These are phyloP conservation scores for Aspergillus egyptiacus DNA, from an alignment of 495 filamentous ascomycete genomes.

Conservation along the genomic window DNA sequence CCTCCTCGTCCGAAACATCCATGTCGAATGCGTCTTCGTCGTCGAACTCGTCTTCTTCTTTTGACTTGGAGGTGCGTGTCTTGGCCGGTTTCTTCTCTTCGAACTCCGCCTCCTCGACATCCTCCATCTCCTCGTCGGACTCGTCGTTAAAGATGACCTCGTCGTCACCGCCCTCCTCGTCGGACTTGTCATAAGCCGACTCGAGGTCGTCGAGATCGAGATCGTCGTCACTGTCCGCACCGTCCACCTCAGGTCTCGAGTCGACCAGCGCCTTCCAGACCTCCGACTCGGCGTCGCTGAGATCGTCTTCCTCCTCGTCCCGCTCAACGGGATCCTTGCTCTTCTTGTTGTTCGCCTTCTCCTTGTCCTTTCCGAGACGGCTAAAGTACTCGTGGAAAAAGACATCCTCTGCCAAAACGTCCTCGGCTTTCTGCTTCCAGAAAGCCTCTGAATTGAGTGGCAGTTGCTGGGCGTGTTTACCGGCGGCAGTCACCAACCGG, in stretches of 20 bases:
- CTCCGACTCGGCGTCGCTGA: slow-evolving; percentile 54
- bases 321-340: slow-evolving; percentile 33
- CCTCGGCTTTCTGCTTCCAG: slow-evolving; percentile 81
- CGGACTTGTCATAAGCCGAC: slow-evolving; percentile 44
- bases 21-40: slow-evolving; percentile 48
- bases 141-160: slow-evolving; percentile 47
- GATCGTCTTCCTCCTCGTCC: slow-evolving; percentile 27
- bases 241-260: slow-evolving; percentile 71
- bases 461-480: slow-evolving; percentile 35
- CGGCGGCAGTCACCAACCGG: slow-evolving; percentile 60
- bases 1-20: slow-evolving; percentile 48
- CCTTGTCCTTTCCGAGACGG: slow-evolving; percentile 65
- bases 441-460: slow-evolving; percentile 83
- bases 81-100: slow-evolving; percentile 24
- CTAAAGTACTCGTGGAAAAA: slow-evolving; percentile 98
- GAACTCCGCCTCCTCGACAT: slow-evolving; percentile 43
- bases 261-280: slow-evolving; percentile 92
- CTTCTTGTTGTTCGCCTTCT: slow-evolving; percentile 53
- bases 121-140: slow-evolving; percentile 42
- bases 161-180: slow-evolving; percentile 48
- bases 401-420: slow-evolving; percentile 83
- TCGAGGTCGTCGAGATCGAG: slow-evolving; percentile 62
- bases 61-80: slow-evolving; percentile 31
- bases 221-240: slow-evolving; percentile 53
- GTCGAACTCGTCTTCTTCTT: slow-evolving; percentile 37